Percentiles rank a stretch among this genome's conserved stretches.
Evolutionary conservation across 441 rosid species (phyloP).

Genomic region (Populus tomentosa): DNA sequence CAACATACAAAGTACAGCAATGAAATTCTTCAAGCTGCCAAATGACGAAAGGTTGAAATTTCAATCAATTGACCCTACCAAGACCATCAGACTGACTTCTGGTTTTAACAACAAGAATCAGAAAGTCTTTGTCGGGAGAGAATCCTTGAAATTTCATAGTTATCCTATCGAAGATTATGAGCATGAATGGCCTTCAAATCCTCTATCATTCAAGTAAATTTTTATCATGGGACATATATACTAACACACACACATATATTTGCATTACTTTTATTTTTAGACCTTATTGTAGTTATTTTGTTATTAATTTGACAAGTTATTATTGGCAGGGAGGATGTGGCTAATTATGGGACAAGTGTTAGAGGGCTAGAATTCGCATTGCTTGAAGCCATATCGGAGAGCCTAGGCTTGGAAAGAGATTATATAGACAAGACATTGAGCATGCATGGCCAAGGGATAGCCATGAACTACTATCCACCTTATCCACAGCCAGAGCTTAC

Average conservation of each 20-base stretch:
- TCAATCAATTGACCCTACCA: slow-evolving; percentile 45
- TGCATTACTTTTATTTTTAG: no score
- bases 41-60: slow-evolving; percentile 41
- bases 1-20: slow-evolving; percentile 23
- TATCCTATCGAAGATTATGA: slow-evolving; percentile 38
- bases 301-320: no score
- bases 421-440: slow-evolving; percentile 27
- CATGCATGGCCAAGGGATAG: slow-evolving; percentile 51
- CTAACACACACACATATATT: no score
- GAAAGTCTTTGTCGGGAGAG: slow-evolving; percentile 48
- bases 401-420: slow-evolving; percentile 39
- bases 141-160: slow-evolving; percentile 48
- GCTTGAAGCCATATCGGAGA: slow-evolving; percentile 48
- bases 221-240: no score
- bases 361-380: slow-evolving; percentile 33
- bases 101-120: slow-evolving; percentile 46
- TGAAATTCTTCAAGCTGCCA: slow-evolving; percentile 40
- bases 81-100: slow-evolving; percentile 39
- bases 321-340: slow-evolving; percentile 29
- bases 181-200: slow-evolving; percentile 46
- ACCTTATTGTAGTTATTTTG: no score
- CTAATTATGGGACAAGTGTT: slow-evolving; percentile 32
- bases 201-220: slow-evolving; percentile 39
- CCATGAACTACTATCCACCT: slow-evolving; percentile 53
- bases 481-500: slow-evolving; percentile 54